A percentile compares a stretch with the other conserved stretches of the same genome.
Conservation (phyloP, 345 rosid species). For the Carallia brachiata region DNA sequence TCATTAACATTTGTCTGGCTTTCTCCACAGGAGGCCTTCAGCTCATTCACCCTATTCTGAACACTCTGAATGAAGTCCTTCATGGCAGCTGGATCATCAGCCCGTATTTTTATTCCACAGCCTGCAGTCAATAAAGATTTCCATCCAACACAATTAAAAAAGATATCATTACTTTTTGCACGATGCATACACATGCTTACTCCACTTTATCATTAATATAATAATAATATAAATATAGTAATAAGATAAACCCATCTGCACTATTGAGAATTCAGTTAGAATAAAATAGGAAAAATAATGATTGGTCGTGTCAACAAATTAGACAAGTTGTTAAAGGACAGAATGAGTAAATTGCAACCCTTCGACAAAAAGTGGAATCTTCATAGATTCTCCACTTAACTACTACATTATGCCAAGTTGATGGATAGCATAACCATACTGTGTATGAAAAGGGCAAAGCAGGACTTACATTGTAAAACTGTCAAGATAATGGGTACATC, state of each 20-base stretch:
- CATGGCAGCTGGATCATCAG: slow-evolving; percentile 88
- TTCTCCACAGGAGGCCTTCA: slow-evolving; percentile 53
- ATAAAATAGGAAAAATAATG: not conserved
- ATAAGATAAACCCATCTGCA: not conserved
- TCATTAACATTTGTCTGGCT: slow-evolving; percentile 41
- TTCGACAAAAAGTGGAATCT: not conserved
- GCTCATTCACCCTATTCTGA: slow-evolving; percentile 68
- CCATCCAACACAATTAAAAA: not conserved
- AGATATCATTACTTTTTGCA: too few species aligned
- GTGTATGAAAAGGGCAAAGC: not conserved
- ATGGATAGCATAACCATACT: not conserved
- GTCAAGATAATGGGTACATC: slow-evolving; percentile 79
- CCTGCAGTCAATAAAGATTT: slow-evolving; percentile 35
- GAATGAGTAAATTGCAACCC: not conserved
- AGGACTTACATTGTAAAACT: slow-evolving; percentile 69
- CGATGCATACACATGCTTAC: not conserved
- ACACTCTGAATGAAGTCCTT: slow-evolving; percentile 69
- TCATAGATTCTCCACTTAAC: not conserved
- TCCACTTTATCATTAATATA: not conserved
- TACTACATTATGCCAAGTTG: not conserved
- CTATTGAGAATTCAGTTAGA: not conserved
- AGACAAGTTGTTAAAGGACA: not conserved
- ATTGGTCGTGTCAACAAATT: not conserved
- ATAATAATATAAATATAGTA: not conserved
- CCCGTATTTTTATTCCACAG: slow-evolving; percentile 93